phyloP scores from a whole-genome alignment of 345 rosid genomes.

The Lumnitzera littorea region DNA sequence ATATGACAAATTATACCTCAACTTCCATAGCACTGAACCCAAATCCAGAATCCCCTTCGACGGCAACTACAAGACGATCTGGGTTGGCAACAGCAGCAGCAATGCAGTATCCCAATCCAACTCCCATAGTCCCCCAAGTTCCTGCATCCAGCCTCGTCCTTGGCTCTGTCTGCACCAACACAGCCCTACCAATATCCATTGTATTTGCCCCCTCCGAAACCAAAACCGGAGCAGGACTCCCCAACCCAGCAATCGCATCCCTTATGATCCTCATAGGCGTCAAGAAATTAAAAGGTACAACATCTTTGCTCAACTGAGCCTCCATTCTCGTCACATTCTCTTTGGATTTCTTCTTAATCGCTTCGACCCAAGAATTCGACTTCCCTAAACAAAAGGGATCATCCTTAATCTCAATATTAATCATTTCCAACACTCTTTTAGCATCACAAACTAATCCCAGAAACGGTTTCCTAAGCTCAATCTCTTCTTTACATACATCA shows the following conservation, averaged over 20 bases:
- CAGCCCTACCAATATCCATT: constrained; percentile 95
- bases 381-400: constrained; percentile 83
- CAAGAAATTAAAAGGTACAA: constrained; percentile 85
- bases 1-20: constrained; percentile 46
- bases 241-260: constrained; percentile 58
- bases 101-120: constrained; percentile 95
- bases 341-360: constrained; percentile 52
- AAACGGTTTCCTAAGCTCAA: constrained; percentile 67
- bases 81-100: constrained; percentile 97
- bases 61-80: constrained; percentile 79
- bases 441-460: constrained; percentile 85
- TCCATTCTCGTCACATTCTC: constrained; percentile 80
- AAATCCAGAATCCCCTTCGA: constrained; percentile 98
- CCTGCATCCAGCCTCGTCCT: constrained; percentile 99
- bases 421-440: constrained; percentile 50
- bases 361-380: constrained; percentile 77
- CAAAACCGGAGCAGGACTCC: constrained; percentile 81
- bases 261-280: constrained; percentile 95
- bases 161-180: constrained; percentile 91
- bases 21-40: constrained; percentile 99
- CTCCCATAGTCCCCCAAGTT: constrained; percentile 99
- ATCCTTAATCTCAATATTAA: constrained; percentile 79
- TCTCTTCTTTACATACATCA: constrained; percentile 73
- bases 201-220: constrained; percentile 97
- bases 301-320: constrained; percentile 75